These are phyloP conservation scores for Cordyceps sp. DNA, from an alignment of 2,329 filamentous ascomycete species.

Conservation along the genomic window DNA sequence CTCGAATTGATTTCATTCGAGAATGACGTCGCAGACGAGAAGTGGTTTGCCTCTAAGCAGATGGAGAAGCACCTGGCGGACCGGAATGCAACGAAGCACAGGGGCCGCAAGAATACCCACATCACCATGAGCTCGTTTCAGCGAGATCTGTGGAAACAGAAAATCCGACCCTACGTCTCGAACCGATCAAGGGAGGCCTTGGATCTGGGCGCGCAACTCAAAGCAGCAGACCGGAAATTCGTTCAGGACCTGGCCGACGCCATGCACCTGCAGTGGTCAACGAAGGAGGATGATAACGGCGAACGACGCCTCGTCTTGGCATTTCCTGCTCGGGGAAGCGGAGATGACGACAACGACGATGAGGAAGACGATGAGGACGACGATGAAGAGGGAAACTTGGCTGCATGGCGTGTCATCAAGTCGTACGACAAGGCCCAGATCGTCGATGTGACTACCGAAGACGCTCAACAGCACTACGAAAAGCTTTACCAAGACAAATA, in stretches of 20 bases:
- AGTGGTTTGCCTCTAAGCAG: constrained; percentile 83
- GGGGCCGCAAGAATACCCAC: constrained; percentile 36
- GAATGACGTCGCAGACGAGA: constrained; percentile 69
- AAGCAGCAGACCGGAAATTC: constrained; percentile 81
- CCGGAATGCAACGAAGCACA: constrained; percentile 39
- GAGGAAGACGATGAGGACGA: constrained; percentile 32
- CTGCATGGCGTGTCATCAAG: constrained; percentile 70
- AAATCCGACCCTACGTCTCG: constrained; percentile 68
- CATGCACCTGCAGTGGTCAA: constrained; percentile 40
- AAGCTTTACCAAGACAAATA: constrained; percentile 85
- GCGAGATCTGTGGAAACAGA: constrained; percentile 62
- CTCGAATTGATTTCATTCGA: constrained; percentile 92
- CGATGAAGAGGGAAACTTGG: constrained; percentile 67
- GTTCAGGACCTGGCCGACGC: constrained; percentile 67
- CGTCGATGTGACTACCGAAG: constrained; percentile 61
- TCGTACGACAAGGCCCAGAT: constrained; percentile 83
- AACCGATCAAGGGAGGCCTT: constrained; percentile 48
- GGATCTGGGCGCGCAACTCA: constrained; percentile 56
- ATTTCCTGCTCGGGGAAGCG: constrained; percentile 31
- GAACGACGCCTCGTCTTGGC: constrained; percentile 33
- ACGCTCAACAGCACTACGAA: constrained; percentile 64
- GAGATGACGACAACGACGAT: constrained; percentile 51
- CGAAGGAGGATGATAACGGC: constrained; percentile 38
- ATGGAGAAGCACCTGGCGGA: constrained; percentile 45
- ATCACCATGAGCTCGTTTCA: constrained; percentile 65